Evolutionary conservation across 73 alveolate genomes (phyloP).

Genomic region (Durusdinium trenchii): DNA sequence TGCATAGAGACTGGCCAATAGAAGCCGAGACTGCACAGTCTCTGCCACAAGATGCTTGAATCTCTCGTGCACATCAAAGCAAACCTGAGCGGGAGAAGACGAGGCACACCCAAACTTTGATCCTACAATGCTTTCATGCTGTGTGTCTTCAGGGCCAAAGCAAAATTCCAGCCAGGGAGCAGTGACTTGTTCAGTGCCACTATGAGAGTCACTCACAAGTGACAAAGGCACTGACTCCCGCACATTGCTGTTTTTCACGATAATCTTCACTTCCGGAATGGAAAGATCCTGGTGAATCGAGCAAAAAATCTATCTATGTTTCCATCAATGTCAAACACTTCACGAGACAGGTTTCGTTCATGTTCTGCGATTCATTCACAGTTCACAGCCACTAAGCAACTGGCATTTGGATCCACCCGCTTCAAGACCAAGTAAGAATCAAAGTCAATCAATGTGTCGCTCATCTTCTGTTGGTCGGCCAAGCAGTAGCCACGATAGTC

Average conservation of each 20-base stretch:
- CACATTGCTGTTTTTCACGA: not conserved
- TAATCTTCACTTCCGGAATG: constrained; percentile 27
- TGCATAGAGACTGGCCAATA: constrained; percentile 48
- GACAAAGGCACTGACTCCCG: constrained; percentile 9
- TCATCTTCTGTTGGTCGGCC: constrained; percentile 30
- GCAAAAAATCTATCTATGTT: not conserved
- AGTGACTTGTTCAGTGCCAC: not conserved
- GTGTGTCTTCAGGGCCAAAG: not conserved
- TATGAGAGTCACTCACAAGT: not conserved
- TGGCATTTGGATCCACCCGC: no score
- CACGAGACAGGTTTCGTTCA: no score
- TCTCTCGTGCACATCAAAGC: constrained; percentile 70
- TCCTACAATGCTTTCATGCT: not conserved
- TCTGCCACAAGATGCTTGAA: constrained; percentile 42
- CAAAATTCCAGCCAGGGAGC: not conserved
- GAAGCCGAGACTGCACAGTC: constrained; percentile 47
- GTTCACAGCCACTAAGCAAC: no score
- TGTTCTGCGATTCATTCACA: no score
- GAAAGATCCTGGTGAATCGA: not conserved
- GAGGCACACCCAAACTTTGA: not conserved
- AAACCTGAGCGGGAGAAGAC: not conserved
- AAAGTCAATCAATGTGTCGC: constrained; percentile 39
- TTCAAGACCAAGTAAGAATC: constrained; percentile 54
- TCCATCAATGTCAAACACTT: no score
- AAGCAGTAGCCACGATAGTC: constrained; percentile 65